phyloP scores from a whole-genome alignment of 257 asterid species.

The Solanum piurae region DNA sequence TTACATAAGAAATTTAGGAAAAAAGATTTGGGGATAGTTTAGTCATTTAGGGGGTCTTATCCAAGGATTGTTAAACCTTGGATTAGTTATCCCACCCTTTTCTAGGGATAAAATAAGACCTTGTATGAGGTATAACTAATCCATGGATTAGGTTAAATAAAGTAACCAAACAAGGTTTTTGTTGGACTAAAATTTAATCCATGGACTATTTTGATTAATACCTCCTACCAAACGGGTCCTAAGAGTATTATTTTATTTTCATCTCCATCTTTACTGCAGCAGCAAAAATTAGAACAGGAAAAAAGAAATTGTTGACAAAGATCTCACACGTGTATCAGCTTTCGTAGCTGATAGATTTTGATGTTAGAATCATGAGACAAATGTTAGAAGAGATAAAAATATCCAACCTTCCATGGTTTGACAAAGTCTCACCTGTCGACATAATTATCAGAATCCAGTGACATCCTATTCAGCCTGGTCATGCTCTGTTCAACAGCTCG shows the following conservation, averaged over 20 bases:
- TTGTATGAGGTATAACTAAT: too few species aligned
- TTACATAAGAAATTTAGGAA: too few species aligned
- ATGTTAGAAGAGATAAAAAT: background rate
- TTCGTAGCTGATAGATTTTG: background rate
- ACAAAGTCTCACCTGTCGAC: constrained; percentile 73
- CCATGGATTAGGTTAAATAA: too few species aligned
- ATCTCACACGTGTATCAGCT: background rate
- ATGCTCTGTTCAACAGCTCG: constrained; percentile 96
- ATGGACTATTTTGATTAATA: too few species aligned
- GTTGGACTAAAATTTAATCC: too few species aligned
- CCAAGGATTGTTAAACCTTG: too few species aligned
- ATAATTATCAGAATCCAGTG: constrained; percentile 89
- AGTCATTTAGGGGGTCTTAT: too few species aligned
- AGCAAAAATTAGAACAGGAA: background rate
- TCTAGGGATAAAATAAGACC: too few species aligned
- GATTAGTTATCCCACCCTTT: too few species aligned
- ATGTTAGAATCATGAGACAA: background rate
- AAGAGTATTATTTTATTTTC: background rate
- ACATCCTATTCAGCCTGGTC: constrained; percentile 98
- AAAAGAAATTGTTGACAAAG: background rate
- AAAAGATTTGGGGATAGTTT: too few species aligned
- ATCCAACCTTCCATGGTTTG: background rate
- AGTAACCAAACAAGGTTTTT: too few species aligned
- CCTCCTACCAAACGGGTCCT: too few species aligned
- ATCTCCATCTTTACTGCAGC: background rate